Conservation (phyloP, 805 yeast genomes). For the Candida chilensis region DNA sequence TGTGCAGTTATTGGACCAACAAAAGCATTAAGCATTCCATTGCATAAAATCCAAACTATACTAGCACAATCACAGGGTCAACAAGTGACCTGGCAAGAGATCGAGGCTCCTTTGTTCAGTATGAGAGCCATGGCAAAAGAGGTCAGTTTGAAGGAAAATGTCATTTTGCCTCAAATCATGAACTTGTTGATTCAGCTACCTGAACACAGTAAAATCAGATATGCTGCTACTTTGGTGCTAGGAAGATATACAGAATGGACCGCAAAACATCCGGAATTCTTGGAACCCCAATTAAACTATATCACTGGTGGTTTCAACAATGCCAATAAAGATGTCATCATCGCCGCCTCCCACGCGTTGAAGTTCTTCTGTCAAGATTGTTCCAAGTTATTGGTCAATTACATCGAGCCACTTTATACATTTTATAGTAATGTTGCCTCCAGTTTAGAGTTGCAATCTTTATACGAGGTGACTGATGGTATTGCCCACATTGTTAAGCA, state of each 20-base stretch:
- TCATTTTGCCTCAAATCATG: conserved; percentile 71
- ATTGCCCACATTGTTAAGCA: conserved; percentile 72
- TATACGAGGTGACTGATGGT: conserved; percentile 82
- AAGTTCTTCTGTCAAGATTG: conserved; percentile 96
- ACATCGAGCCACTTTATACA: conserved; percentile 64
- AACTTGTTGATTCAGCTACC: conserved; percentile 60
- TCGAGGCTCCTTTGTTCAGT: conserved; percentile 86
- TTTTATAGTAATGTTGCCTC: conserved; percentile 55
- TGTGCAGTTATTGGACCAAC: conserved; percentile 82
- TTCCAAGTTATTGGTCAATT: conserved; percentile 50
- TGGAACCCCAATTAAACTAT: conserved; percentile 78
- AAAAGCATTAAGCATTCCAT: conserved; percentile 64
- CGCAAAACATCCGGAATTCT: conserved; percentile 67
- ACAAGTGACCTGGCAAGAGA: conserved; percentile 62
- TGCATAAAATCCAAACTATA: conserved; percentile 41
- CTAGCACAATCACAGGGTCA: conserved; percentile 20
- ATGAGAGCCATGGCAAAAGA: conserved; percentile 94
- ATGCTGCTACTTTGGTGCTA: conserved; percentile 85
- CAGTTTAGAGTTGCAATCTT: conserved; percentile 54
- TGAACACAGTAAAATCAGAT: conserved; percentile 78
- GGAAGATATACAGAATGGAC: conserved; percentile 99
- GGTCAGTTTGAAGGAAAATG: conserved; percentile 57
- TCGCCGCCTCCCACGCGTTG: conserved; percentile 88
- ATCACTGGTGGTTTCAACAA: conserved; percentile 65
- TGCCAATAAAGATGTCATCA: conserved; percentile 40